Evolutionary conservation across 106 monocot species (phyloP).

Genomic region (Dendrobium huoshanense): DNA sequence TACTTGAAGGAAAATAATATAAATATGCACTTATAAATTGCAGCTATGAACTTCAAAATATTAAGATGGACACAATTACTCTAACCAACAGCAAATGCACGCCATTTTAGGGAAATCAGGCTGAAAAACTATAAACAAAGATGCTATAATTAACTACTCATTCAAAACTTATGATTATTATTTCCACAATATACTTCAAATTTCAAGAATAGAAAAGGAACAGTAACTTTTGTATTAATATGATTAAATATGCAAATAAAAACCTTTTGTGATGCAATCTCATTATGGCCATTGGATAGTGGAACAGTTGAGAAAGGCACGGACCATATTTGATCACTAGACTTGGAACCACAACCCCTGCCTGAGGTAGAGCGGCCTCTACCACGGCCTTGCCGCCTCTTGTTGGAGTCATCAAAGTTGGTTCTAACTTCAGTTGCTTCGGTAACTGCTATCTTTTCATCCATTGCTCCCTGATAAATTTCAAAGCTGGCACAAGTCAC

Average conservation of each 20-base stretch:
- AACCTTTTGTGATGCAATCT: constrained; percentile 52
- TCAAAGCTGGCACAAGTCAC: constrained; percentile 3
- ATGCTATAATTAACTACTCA: background rate
- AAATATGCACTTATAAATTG: background rate
- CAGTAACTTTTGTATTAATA: background rate
- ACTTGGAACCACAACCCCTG: constrained; percentile 63
- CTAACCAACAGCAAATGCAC: background rate
- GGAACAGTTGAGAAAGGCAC: constrained; percentile 17
- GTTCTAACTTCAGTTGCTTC: constrained; percentile 39
- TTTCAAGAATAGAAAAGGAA: background rate
- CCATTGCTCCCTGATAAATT: constrained; percentile 34
- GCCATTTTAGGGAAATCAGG: background rate
- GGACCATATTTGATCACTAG: constrained; percentile 45
- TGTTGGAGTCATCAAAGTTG: constrained; percentile 41
- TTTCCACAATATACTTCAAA: background rate
- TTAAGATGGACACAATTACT: background rate
- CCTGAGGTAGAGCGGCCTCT: constrained; percentile 56
- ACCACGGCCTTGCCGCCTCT: constrained; percentile 70
- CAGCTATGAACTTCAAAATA: background rate
- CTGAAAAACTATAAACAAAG: background rate
- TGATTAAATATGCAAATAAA: background rate
- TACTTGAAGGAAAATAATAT: background rate
- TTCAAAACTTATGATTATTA: background rate
- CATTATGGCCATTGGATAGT: constrained; percentile 63
- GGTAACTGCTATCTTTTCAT: constrained; percentile 33